Evolutionary conservation across 2,329 filamentous ascomycete genomes (phyloP), one percentile per base, ranked within the genome.

Genomic region (Pyrenophora teres): DNA sequence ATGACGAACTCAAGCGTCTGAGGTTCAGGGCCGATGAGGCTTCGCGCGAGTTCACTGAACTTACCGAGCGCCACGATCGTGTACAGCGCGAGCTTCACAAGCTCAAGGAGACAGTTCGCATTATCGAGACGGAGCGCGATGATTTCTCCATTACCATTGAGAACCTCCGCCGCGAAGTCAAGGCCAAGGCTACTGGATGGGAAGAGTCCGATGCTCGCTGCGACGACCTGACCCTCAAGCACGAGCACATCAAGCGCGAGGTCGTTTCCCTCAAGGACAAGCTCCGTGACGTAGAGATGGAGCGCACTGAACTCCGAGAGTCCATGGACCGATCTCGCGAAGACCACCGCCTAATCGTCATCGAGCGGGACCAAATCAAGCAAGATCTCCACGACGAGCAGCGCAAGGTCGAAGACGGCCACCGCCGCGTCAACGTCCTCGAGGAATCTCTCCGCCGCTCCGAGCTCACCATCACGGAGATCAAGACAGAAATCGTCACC

Each of bases 201-300:
- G 63, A 66, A 25, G 63, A 65, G 30, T 38, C 60, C 1, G 62
- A 66, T 19, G 47, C 57, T n/a, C 60, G 62, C n/a, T 46, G 41
- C 19, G 54, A 52, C 32, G 57, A 66, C 33, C 21, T 59, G 16
- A 61, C 48, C 1, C 57, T 65, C 25, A 64, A 66, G 46, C 59
- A 64, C 18, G 63, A 66, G 18, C 62, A 66, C 42, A 47, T 61
- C 30, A 64, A 66, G 46, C 50, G 63, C 8, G 60, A 66, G 21
- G 57, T 65, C 1, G 52, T 66, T 6, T 62, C 62, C 2, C 47
- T 63, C 16, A 64, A 62, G n/a, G 61, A 67, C 31, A 65, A 66
- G 39, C 43, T 65, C 3, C 47, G 57, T 4, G 58, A 63, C 15
- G 33, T 59, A 0, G 61, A 67, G 36, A 16, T 54, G 6, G 61